Evolutionary conservation across 768 basidiomycete species (phyloP).

Genomic region (Pleurotus citrinopileatus): DNA sequence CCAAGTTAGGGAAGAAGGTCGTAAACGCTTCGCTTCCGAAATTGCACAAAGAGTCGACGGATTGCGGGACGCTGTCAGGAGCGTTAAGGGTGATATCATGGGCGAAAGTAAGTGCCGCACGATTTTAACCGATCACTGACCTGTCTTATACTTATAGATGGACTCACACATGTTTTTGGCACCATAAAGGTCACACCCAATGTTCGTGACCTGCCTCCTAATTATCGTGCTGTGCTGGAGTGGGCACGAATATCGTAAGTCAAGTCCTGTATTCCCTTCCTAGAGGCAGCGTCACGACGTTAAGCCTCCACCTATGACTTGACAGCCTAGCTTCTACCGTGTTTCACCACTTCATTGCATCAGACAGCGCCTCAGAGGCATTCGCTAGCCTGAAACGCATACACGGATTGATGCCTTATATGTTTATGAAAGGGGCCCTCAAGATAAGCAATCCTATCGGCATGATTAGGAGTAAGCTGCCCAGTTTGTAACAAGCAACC

Average conservation of each 20-base stretch:
- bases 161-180: constrained; percentile 84
- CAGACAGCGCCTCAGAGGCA: constrained; percentile 88
- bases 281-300: background rate
- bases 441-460: constrained; percentile 93
- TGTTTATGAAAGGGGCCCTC: constrained; percentile 89
- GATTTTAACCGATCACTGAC: background rate
- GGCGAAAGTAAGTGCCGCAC: constrained; percentile 54
- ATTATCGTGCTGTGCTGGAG: constrained; percentile 88
- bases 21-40: constrained; percentile 81
- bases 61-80: constrained; percentile 76
- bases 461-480: constrained; percentile 81
- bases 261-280: background rate
- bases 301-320: constrained; percentile 6
- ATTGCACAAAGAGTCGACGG: constrained; percentile 85
- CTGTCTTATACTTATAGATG: constrained; percentile 49
- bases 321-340: constrained; percentile 90
- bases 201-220: constrained; percentile 73
- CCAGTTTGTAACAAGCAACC: constrained; percentile 4
- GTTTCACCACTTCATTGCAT: constrained; percentile 92
- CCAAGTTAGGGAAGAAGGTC: constrained; percentile 79
- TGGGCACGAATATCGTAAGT: constrained; percentile 97
- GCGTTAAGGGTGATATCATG: constrained; percentile 93
- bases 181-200: constrained; percentile 80
- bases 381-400: constrained; percentile 87
- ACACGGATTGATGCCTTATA: constrained; percentile 97